phyloP scores from a whole-genome alignment of 2,329 filamentous ascomycete genomes.

The Coleophoma cylindrospora region DNA sequence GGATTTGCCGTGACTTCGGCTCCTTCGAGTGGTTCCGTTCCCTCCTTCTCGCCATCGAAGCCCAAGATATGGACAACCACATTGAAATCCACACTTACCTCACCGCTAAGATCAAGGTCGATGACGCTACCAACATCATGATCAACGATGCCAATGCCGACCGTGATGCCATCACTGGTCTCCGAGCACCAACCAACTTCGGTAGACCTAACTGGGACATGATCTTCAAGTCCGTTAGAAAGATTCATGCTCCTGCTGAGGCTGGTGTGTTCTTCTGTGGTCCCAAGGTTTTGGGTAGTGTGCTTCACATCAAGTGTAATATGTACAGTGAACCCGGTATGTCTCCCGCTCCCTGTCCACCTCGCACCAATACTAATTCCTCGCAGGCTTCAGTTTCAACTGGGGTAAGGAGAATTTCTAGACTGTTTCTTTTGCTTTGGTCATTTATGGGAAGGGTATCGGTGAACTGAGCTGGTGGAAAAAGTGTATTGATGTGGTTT shows the following conservation, averaged over 20 bases:
- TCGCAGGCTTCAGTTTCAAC: conserved; percentile 23
- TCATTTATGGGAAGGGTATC: no score
- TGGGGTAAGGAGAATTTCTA: conserved; percentile 50
- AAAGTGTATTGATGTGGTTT: no score
- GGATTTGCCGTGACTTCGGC: conserved; percentile 84
- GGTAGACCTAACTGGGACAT: conserved; percentile 87
- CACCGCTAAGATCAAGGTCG: conserved; percentile 79
- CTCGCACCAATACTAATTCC: conserved; percentile 5
- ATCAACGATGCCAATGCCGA: conserved; percentile 84
- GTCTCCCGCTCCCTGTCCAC: conserved; percentile 30
- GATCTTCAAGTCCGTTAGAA: conserved; percentile 79
- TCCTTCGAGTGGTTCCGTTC: conserved; percentile 90
- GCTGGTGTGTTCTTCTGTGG: conserved; percentile 83
- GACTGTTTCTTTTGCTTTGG: conserved; percentile 2
- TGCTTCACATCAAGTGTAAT: conserved; percentile 79
- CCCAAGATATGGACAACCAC: conserved; percentile 75
- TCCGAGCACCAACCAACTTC: conserved; percentile 79
- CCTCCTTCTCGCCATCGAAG: conserved; percentile 77
- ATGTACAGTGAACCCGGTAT: conserved; percentile 80
- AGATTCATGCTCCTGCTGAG: conserved; percentile 69
- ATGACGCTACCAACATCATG: conserved; percentile 88
- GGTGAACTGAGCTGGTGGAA: no score
- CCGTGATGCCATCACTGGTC: conserved; percentile 78
- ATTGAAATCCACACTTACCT: conserved; percentile 91
- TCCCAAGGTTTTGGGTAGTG: conserved; percentile 72